A percentile compares a stretch with the other conserved stretches of the same genome.
Evolutionary conservation across 2,329 filamentous ascomycete genomes (phyloP).

Genomic region (Camillea tinctor): DNA sequence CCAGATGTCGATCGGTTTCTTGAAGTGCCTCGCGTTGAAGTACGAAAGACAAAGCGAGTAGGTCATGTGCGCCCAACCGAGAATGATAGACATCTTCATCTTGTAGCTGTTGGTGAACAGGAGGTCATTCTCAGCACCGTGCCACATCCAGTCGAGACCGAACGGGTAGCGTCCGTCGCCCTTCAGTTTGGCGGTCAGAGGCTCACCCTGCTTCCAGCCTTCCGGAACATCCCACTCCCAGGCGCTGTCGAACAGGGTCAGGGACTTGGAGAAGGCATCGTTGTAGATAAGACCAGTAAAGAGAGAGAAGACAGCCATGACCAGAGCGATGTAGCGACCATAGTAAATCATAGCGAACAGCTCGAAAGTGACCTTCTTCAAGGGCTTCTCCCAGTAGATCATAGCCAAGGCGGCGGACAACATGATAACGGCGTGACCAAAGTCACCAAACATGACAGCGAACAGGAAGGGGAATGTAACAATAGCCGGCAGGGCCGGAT

Average conservation of each 20-base stretch:
- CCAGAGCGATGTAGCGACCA: conserved; percentile 94
- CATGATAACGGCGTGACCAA: conserved; percentile 92
- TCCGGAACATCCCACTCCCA: conserved; percentile 77
- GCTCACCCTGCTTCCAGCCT: conserved; percentile 62
- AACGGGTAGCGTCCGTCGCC: conserved; percentile 85
- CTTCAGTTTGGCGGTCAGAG: conserved; percentile 67
- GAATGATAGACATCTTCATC: conserved; percentile 99
- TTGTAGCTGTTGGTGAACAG: conserved; percentile 98
- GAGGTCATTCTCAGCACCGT: conserved; percentile 90
- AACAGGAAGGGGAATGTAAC: conserved; percentile 99
- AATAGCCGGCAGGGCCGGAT: conserved; percentile 91
- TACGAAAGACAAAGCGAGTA: conserved; percentile 93
- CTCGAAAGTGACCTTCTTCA: conserved; percentile 91
- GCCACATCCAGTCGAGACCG: conserved; percentile 94
- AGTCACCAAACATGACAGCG: conserved; percentile 99
- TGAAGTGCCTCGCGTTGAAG: conserved; percentile 93
- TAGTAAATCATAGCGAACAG: conserved; percentile 99
- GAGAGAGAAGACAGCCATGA: conserved; percentile 97
- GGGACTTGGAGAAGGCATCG: conserved; percentile 90
- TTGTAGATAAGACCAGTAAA: conserved; percentile 98
- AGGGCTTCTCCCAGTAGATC: conserved; percentile 93
- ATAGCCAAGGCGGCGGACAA: conserved; percentile 78
- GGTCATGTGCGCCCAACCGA: conserved; percentile 98
- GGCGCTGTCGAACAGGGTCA: conserved; percentile 84
- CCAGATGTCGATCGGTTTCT: conserved; percentile 91